Conservation (phyloP, 2,329 filamentous ascomycete genomes). For the Penicillium crustosum region DNA sequence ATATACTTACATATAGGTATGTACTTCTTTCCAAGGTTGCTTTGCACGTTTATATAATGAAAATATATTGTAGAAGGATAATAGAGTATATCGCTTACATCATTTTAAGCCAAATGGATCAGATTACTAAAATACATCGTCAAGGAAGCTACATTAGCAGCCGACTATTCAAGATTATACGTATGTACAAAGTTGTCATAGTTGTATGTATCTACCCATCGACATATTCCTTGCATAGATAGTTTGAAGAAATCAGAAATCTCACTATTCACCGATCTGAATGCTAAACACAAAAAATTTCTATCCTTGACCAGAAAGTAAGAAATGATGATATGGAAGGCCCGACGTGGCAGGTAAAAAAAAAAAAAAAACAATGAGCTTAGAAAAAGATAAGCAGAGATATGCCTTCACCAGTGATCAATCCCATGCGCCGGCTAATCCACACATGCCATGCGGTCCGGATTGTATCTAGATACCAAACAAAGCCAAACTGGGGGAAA, state of each 20-base stretch:
- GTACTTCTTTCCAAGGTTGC: no score
- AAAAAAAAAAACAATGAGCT: background rate
- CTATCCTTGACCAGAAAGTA: background rate
- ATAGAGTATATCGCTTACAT: background rate
- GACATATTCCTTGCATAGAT: background rate
- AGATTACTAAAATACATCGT: background rate
- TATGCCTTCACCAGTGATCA: slow-evolving; percentile 16
- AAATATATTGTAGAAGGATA: background rate
- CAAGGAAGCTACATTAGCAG: background rate
- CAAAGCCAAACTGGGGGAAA: slow-evolving; percentile 6
- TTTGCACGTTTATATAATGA: no score
- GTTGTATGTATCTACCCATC: background rate
- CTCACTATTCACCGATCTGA: background rate
- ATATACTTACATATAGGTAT: no score
- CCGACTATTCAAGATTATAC: background rate
- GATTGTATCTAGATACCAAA: slow-evolving; percentile 10
- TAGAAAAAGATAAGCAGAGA: slow-evolving; percentile 9
- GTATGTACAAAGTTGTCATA: background rate
- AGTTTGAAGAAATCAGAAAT: background rate
- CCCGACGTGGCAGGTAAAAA: background rate
- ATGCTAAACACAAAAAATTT: slow-evolving; percentile 2
- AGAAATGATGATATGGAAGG: background rate
- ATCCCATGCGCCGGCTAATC: slow-evolving; percentile 26
- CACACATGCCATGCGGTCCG: slow-evolving; percentile 18
- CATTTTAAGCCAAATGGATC: background rate